A percentile compares a stretch with the other conserved stretches of the same genome.
These are phyloP conservation scores for Chytriomyces hyalinus DNA, from an alignment of 192 early-diverging fungal species.

Conservation along the genomic window DNA sequence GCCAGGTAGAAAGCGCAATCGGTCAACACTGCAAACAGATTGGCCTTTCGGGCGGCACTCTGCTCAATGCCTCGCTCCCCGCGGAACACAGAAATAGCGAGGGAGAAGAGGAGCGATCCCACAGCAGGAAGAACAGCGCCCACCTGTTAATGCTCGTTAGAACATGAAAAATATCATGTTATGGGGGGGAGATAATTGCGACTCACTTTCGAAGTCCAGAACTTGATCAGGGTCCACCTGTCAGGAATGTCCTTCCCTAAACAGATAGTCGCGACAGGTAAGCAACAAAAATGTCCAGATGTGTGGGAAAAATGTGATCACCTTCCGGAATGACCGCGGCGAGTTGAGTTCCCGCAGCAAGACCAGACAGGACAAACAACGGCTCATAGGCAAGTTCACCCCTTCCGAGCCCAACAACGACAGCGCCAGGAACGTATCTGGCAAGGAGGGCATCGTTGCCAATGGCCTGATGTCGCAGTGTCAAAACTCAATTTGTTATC, in stretches of 20 bases:
- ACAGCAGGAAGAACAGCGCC: constrained; percentile 19
- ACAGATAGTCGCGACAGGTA: background rate
- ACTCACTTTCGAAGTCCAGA: constrained; percentile 14
- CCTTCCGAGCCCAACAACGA: constrained; percentile 3
- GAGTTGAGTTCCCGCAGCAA: constrained; percentile 22
- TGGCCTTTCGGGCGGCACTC: background rate
- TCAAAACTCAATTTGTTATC: constrained; percentile 1
- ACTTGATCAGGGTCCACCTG: constrained; percentile 18
- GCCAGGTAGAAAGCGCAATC: constrained; percentile 33
- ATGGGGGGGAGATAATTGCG: too few species aligned
- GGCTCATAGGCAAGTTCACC: constrained; percentile 33
- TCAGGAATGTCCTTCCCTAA: constrained; percentile 17
- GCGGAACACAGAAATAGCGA: background rate
- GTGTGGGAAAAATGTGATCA: background rate
- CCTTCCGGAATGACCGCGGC: constrained; percentile 18
- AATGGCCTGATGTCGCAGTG: background rate
- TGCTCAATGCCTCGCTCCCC: background rate
- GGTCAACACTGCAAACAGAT: constrained; percentile 16
- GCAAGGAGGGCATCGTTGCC: background rate
- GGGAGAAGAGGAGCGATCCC: background rate
- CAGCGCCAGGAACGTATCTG: constrained; percentile 11
- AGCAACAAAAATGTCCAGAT: background rate
- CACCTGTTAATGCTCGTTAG: background rate
- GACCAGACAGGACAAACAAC: constrained; percentile 23
- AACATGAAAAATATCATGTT: too few species aligned